phyloP scores from a whole-genome alignment of 1,139 yeast species.

The Nakaseomyces delphensis region DNA sequence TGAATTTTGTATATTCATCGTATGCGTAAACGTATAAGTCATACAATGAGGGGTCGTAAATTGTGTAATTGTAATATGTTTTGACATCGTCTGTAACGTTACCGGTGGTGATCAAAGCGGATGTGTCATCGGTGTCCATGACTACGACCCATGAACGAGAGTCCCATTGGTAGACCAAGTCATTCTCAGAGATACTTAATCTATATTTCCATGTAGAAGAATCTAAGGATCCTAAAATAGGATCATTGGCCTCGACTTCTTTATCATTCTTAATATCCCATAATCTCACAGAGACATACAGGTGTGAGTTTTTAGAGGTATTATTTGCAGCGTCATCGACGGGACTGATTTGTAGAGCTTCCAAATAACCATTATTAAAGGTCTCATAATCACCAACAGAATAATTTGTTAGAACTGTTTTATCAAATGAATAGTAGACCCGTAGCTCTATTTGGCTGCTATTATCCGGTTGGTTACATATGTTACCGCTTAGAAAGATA shows the following conservation, averaged over 20 bases:
- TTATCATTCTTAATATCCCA: constrained; percentile 30
- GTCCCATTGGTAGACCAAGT: constrained; percentile 65
- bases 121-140: constrained; percentile 64
- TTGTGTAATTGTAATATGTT: constrained; percentile 26
- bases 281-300: constrained; percentile 38
- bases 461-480: constrained; percentile 42
- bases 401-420: constrained; percentile 34
- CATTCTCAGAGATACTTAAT: constrained; percentile 60
- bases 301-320: constrained; percentile 20
- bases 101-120: constrained; percentile 65
- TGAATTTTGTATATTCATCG: constrained; percentile 36
- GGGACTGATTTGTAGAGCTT: constrained; percentile 42
- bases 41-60: constrained; percentile 32
- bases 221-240: constrained; percentile 26
- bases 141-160: constrained; percentile 48
- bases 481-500: constrained; percentile 52
- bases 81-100: constrained; percentile 36
- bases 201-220: constrained; percentile 41
- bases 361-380: constrained; percentile 46
- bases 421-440: constrained; percentile 45
- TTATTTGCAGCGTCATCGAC: constrained; percentile 22
- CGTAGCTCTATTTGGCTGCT: constrained; percentile 37
- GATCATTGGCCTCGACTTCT: constrained; percentile 30
- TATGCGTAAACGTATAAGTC: constrained; percentile 42
- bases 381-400: constrained; percentile 19